Base-by-base conservation (phyloP, 164 flowering plant species). In the Tetracentron sinense region DNA sequence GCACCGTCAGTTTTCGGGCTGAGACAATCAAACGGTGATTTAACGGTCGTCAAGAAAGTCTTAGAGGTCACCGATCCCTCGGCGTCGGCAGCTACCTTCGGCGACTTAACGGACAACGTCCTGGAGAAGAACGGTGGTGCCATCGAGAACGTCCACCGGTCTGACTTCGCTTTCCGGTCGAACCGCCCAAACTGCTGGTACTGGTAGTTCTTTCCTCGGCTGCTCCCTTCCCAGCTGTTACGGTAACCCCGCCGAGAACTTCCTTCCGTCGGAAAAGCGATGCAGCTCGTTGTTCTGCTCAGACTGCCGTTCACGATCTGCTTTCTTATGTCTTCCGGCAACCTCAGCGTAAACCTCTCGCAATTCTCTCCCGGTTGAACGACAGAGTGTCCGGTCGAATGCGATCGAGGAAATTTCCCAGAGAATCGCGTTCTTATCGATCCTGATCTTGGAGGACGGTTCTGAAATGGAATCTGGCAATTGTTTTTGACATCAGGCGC, bases 261-360 rank as follows among this genome's bases (percentile, higher is more conserved):
- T 12, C 66, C 62, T 4, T 51, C 81, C 0, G 81, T 60, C 0
- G 80, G 77, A 7, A 83, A 59, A 4, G 56, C 67, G 58, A 69
- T 79, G 44, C 67, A 65, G 54, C 83, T 82, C 53, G 50, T 71
- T 5, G 77, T 46, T 23, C 83, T 77, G 65, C 58, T 71, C 69
- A 79, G 42, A 26, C 10, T 73, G 28, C 78, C 50, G 60, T 64
- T 73, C 60, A 82, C 46, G 16, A 84, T 47, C 60, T 73, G 75
- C 25, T 42, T 77, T 49, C 85, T 54, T 6, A 77, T 78, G 26
- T 73, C 83, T 15, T 64, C 82, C 35, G 85, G 85, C 42, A 84
- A 62, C 56, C 83, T 63, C 17, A 84, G 65, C 26, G 85, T 84
- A 44, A 77, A 84, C 75, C 85, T 65, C 42, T 82, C 85, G 19